Conservation (phyloP, 176 grass and related monocot genomes). For the Oryza rufipogon region DNA sequence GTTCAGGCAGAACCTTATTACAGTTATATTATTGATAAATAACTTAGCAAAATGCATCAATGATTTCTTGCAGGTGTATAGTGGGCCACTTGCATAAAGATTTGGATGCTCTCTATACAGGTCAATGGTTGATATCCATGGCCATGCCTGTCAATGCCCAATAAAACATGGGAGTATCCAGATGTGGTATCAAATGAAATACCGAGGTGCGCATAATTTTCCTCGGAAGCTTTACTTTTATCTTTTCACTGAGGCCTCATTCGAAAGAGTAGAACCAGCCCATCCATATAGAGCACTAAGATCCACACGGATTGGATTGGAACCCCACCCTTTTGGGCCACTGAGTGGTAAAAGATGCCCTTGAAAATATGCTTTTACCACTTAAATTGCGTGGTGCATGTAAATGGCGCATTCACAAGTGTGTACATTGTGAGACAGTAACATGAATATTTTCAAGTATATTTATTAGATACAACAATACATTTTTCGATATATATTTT, state of each 20-base stretch:
- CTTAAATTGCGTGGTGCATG: neutral
- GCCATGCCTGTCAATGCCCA: no score
- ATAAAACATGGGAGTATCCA: conserved; percentile 12
- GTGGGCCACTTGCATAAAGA: neutral
- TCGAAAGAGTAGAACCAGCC: neutral
- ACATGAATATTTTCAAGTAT: neutral
- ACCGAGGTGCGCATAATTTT: conserved; percentile 7
- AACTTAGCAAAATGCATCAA: conserved; percentile 3
- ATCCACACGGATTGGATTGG: neutral
- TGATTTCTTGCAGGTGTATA: conserved; percentile 26
- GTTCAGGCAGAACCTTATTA: conserved; percentile 3
- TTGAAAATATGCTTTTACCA: neutral
- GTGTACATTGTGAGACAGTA: neutral
- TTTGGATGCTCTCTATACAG: neutral
- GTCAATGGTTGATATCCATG: conserved; percentile 28
- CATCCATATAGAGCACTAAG: neutral
- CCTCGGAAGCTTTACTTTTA: neutral
- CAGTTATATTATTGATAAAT: neutral
- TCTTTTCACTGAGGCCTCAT: neutral
- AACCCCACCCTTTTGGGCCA: neutral
- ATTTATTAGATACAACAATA: neutral
- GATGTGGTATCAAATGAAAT: conserved; percentile 23
- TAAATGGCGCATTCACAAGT: neutral
- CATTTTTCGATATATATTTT: conserved; percentile 11
- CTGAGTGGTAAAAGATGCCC: neutral